A percentile compares a stretch with the other conserved stretches of the same genome.
These are phyloP conservation scores for Phytophthora brassicae DNA, from an alignment of 352 stramenopile species.

Conservation along the genomic window DNA sequence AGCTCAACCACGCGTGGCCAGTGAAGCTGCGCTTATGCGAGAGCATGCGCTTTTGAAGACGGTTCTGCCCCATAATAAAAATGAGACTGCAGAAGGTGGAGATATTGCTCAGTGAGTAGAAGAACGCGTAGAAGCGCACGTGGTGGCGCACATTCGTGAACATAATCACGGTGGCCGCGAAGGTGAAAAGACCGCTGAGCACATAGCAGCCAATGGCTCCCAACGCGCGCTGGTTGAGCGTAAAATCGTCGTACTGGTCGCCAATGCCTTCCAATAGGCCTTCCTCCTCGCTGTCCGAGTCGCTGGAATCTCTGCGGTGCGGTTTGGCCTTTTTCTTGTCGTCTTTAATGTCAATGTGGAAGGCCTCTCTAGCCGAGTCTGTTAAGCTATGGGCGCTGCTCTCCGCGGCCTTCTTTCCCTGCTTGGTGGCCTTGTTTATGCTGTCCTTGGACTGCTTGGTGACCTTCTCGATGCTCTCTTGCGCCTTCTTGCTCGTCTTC, in stretches of 20 bases:
- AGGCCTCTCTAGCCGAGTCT: slow-evolving; percentile 31
- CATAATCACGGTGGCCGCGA: slow-evolving; percentile 38
- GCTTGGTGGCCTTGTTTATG: slow-evolving; percentile 21
- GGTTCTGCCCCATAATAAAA: slow-evolving; percentile 46
- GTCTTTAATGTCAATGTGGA: slow-evolving; percentile 43
- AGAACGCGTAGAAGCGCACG: slow-evolving; percentile 44
- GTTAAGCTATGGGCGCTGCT: slow-evolving; percentile 18
- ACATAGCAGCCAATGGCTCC: slow-evolving; percentile 40
- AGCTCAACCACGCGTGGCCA: slow-evolving; percentile 42
- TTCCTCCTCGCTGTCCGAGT: slow-evolving; percentile 43
- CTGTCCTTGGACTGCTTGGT: slow-evolving; percentile 32
- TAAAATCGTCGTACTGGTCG: slow-evolving; percentile 41
- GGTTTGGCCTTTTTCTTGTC: slow-evolving; percentile 33
- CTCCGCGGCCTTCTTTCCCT: slow-evolving; percentile 23
- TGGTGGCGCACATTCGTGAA: slow-evolving; percentile 43
- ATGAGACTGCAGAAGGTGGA: slow-evolving; percentile 44
- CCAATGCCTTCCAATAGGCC: slow-evolving; percentile 40
- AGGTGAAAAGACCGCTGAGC: slow-evolving; percentile 38
- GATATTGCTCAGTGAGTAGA: slow-evolving; percentile 50
- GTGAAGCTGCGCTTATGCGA: slow-evolving; percentile 35
- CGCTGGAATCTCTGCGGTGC: slow-evolving; percentile 35
- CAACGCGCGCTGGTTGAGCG: slow-evolving; percentile 42
- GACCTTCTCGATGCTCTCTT: slow-evolving; percentile 26
- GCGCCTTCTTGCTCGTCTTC: slow-evolving; percentile 31
- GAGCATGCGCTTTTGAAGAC: slow-evolving; percentile 45